Evolutionary conservation across 2,329 filamentous ascomycete genomes (phyloP), one percentile per base, ranked within the genome.

Genomic region (Remersonia thermophila): DNA sequence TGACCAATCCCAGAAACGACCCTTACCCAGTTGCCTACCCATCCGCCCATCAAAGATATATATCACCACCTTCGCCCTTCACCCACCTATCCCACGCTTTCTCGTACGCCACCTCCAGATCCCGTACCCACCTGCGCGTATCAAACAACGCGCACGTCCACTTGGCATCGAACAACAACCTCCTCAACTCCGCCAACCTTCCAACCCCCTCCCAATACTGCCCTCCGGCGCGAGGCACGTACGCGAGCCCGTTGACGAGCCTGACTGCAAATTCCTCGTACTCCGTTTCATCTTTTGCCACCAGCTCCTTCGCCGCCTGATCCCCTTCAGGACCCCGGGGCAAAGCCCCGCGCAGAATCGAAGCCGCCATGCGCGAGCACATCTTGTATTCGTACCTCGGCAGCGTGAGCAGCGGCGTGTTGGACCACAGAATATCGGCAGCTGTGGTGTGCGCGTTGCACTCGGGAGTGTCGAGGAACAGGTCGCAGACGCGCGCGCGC

Each of bases 361-460:
- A 94, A 6, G 91, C 87, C 6, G 89, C 91, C 82, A 98, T 98
- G 36, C 91, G 82, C 30, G 85, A 93, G 59, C 91, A 98, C 91
- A 98, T 98, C 60, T 98, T 98, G 62, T 95, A 95, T 34, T 82
- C 74, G 57, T 96, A 95, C 26, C 91, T 75, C 9, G 91, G 87
- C 20, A 91, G 67, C 0, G 91, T 98, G 18, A 98, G 67, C 15
- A 98, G 65, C 4, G 91, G 91, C 1, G 91, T 96, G 48, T 87
- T 93, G 35, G 83, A 93, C 91, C 91, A 98, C 6, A 98, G 67
- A 1, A 96, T 81, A 52, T 98, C 91, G 10, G 91, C 93, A 2
- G 91, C 91, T 2, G 91, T 98, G 1, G 91, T 98, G 57, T 98
- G 91, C 2, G 87, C 91, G 53, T 98, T 98, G 61, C 91, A 98